These are phyloP conservation scores for Kodamaea fukazawae DNA, from an alignment of 805 yeast species.

Conservation along the genomic window DNA sequence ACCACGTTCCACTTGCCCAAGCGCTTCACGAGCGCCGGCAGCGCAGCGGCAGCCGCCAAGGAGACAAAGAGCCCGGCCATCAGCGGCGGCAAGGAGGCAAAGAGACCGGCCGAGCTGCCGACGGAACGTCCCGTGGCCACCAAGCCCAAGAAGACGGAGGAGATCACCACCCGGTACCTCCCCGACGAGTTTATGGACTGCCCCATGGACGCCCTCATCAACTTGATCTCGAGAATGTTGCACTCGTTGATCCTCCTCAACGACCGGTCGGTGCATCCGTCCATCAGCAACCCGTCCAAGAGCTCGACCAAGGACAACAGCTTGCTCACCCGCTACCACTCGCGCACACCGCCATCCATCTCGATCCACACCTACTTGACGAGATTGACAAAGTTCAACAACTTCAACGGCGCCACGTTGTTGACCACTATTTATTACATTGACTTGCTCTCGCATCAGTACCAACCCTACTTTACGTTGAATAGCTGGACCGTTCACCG, in stretches of 20 bases:
- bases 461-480: slow-evolving; percentile 70
- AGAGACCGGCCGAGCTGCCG: too few relatives aligned
- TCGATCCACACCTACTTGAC: slow-evolving; percentile 74
- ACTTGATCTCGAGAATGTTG: slow-evolving; percentile 76
- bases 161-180: slow-evolving; percentile 19
- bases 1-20: slow-evolving; percentile 7
- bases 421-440: slow-evolving; percentile 85
- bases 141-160: not conserved
- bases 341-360: slow-evolving; percentile 87
- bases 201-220: slow-evolving; percentile 65
- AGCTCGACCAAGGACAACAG: slow-evolving; percentile 17
- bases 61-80: too few relatives aligned
- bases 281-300: slow-evolving; percentile 27
- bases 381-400: slow-evolving; percentile 78
- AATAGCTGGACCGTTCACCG: slow-evolving; percentile 93
- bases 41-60: too few relatives aligned
- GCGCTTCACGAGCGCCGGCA: not conserved
- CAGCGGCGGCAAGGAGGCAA: too few relatives aligned
- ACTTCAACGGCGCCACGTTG: slow-evolving; percentile 78
- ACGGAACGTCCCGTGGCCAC: too few relatives aligned
- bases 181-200: slow-evolving; percentile 62
- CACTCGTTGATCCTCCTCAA: slow-evolving; percentile 70
- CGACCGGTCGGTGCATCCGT: slow-evolving; percentile 50
- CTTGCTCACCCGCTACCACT: slow-evolving; percentile 81
- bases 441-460: slow-evolving; percentile 76